Percentiles rank a stretch among this genome's conserved stretches.
Evolutionary conservation across 2,329 filamentous ascomycete genomes (phyloP).

Genomic region (Phialophora chinensis): DNA sequence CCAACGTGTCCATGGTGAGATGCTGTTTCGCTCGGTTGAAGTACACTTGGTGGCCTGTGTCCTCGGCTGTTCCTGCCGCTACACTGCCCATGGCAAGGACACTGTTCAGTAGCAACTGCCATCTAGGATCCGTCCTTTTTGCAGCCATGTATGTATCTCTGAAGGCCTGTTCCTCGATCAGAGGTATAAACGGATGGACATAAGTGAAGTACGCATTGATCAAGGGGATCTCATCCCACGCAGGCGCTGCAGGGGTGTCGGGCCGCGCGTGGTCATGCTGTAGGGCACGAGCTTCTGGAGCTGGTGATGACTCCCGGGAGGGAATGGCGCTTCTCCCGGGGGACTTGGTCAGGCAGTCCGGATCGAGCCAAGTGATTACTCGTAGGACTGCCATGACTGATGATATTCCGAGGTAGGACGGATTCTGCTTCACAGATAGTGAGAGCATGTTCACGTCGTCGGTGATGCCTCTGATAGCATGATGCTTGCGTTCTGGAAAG

Average conservation of each 20-base stretch:
- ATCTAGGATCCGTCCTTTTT: slow-evolving; percentile 69
- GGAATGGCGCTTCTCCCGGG: slow-evolving; percentile 46
- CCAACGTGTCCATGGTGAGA: slow-evolving; percentile 70
- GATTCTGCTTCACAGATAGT: slow-evolving; percentile 63
- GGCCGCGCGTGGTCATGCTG: slow-evolving; percentile 51
- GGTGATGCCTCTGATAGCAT: slow-evolving; percentile 66
- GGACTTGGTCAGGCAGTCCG: slow-evolving; percentile 54
- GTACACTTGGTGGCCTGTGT: slow-evolving; percentile 70
- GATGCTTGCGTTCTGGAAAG: slow-evolving; percentile 43
- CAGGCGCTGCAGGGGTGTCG: slow-evolving; percentile 60
- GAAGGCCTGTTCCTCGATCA: slow-evolving; percentile 75
- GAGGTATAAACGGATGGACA: slow-evolving; percentile 73
- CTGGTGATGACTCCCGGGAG: slow-evolving; percentile 47
- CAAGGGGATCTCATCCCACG: slow-evolving; percentile 69
- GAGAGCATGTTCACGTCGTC: slow-evolving; percentile 76
- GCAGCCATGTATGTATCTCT: slow-evolving; percentile 68
- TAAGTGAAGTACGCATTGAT: slow-evolving; percentile 79
- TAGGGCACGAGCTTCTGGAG: slow-evolving; percentile 45
- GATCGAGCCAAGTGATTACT: slow-evolving; percentile 67
- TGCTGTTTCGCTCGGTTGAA: slow-evolving; percentile 72
- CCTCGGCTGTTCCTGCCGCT: slow-evolving; percentile 65
- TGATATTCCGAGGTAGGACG: slow-evolving; percentile 74
- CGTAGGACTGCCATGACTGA: slow-evolving; percentile 76
- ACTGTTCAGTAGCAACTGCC: slow-evolving; percentile 76
- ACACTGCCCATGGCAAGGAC: slow-evolving; percentile 78